Evolutionary conservation across 129 eudicot species (phyloP).

Genomic region (Helichrysum umbraculigerum): DNA sequence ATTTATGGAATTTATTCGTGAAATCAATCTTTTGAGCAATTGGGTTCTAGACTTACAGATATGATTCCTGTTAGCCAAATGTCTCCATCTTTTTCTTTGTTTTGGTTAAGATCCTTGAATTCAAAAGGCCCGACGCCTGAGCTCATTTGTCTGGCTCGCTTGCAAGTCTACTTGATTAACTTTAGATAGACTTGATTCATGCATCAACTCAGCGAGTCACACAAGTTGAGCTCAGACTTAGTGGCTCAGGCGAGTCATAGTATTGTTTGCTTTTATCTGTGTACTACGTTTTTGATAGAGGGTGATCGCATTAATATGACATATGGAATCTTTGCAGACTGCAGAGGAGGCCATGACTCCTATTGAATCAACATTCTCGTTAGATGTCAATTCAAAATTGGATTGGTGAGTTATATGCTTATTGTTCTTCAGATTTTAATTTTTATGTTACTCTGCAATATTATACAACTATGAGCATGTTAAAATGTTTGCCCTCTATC

Average conservation of each 20-base stretch:
- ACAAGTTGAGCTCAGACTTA: slow-evolving; percentile 8
- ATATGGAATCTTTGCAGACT: slow-evolving; percentile 53
- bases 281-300: slow-evolving; percentile 12
- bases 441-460: slow-evolving; percentile 1
- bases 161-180: not conserved
- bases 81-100: not conserved
- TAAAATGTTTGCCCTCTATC: slow-evolving; percentile 3
- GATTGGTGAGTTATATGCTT: slow-evolving; percentile 64
- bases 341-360: slow-evolving; percentile 99
- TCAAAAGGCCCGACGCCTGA: not conserved
- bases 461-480: slow-evolving; percentile 12
- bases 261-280: slow-evolving; percentile 14
- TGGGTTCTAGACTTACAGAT: slow-evolving; percentile 20
- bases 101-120: slow-evolving; percentile 18
- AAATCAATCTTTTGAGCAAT: not conserved
- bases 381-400: slow-evolving; percentile 85
- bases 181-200: not conserved
- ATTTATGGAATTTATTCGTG: no score
- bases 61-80: not conserved
- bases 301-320: slow-evolving; percentile 3
- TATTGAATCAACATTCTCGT: slow-evolving; percentile 92
- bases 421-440: not conserved
- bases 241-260: slow-evolving; percentile 2
- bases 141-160: slow-evolving; percentile 5
- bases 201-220: not conserved